phyloP scores from a whole-genome alignment of 2,329 filamentous ascomycete species.

The Purpureocillium takamizusanense region DNA sequence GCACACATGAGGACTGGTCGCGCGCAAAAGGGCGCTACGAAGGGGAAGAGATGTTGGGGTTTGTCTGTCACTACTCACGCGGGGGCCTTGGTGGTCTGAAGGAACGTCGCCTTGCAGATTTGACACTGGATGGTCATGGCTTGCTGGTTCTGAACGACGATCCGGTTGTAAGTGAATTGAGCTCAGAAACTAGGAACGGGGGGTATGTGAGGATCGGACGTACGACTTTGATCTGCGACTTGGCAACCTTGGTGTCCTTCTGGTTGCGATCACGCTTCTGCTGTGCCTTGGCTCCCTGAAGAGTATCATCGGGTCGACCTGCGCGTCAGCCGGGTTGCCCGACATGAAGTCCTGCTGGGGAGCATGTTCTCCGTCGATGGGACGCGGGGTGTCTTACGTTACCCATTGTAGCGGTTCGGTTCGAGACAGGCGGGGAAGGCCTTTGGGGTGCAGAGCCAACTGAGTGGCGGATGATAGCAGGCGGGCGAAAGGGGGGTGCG shows the following conservation, averaged over 20 bases:
- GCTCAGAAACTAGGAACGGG: neutral
- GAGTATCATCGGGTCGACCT: neutral
- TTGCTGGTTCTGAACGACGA: conserved; percentile 50
- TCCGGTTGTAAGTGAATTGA: conserved; percentile 7
- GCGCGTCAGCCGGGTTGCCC: conserved; percentile 11
- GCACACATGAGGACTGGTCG: too few species aligned
- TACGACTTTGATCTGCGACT: conserved; percentile 62
- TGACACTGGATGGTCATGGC: conserved; percentile 71
- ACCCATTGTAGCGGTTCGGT: conserved; percentile 17
- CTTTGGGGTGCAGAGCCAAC: too few species aligned
- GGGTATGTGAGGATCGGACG: conserved; percentile 19
- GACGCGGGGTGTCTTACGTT: conserved; percentile 19
- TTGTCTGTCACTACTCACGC: conserved; percentile 50
- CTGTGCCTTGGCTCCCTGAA: conserved; percentile 55
- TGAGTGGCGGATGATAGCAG: neutral
- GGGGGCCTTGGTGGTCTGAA: conserved; percentile 66
- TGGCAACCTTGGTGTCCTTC: conserved; percentile 48
- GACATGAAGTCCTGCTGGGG: neutral
- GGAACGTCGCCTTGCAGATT: conserved; percentile 69
- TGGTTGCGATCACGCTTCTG: conserved; percentile 66
- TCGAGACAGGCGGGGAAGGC: too few species aligned
- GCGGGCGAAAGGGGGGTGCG: too few species aligned
- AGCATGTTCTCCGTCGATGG: neutral
- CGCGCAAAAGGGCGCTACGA: too few species aligned
- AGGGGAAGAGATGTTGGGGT: neutral